phyloP scores from a whole-genome alignment of 2,329 filamentous ascomycete species.

The Mollisiaceae sp. region DNA sequence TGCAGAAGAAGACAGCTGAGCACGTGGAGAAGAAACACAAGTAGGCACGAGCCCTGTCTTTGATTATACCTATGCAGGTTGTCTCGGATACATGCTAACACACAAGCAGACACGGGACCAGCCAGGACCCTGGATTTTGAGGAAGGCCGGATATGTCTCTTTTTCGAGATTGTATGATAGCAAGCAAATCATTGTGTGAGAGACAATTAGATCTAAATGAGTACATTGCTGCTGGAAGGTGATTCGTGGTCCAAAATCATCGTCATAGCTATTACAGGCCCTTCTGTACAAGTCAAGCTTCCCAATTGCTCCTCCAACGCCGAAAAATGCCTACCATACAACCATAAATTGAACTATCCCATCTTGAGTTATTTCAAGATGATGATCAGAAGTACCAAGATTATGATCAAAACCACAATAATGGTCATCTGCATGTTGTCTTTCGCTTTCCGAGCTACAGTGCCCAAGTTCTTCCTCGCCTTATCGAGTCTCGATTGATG shows the following conservation, averaged over 20 bases:
- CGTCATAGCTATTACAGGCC: neutral
- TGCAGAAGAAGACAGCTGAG: slow-evolving; percentile 56
- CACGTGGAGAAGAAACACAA: slow-evolving; percentile 38
- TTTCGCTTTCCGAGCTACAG: slow-evolving; percentile 73
- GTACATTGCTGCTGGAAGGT: neutral
- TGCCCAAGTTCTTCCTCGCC: slow-evolving; percentile 73
- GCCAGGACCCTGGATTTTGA: slow-evolving; percentile 35
- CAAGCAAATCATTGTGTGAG: neutral
- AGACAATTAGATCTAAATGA: slow-evolving; percentile 4
- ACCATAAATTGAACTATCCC: slow-evolving; percentile 10
- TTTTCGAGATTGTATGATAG: slow-evolving; percentile 3
- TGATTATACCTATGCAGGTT: slow-evolving; percentile 16
- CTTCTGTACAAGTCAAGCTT: slow-evolving; percentile 11
- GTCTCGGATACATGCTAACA: slow-evolving; percentile 14
- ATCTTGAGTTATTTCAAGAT: slow-evolving; percentile 59
- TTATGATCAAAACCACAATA: slow-evolving; percentile 71
- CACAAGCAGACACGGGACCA: slow-evolving; percentile 36
- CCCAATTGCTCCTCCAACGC: slow-evolving; percentile 23
- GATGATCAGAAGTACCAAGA: slow-evolving; percentile 70
- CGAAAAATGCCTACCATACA: slow-evolving; percentile 21
- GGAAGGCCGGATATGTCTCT: neutral
- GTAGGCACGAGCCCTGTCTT: slow-evolving; percentile 30
- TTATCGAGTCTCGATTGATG: slow-evolving; percentile 78
- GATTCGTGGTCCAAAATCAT: neutral
- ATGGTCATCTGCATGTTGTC: slow-evolving; percentile 85